Evolutionary conservation across 805 yeast species (phyloP), one percentile per base, ranked within the genome.

Genomic region (Schwanniomyces yamadae): DNA sequence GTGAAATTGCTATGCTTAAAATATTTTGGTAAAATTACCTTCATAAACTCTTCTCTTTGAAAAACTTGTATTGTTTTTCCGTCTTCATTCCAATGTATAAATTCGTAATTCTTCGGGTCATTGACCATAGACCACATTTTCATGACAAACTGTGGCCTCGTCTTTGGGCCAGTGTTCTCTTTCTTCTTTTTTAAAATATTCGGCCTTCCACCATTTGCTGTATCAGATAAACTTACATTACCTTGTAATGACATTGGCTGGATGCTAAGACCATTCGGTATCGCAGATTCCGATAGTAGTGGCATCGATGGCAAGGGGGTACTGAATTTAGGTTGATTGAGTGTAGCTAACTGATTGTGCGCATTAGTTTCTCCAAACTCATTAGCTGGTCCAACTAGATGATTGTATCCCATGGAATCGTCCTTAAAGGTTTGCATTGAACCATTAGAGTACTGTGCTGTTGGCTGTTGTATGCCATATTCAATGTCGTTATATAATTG

Each of bases 51-150:
- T 48, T 91, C 98, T 34, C 95, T 73, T 49, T 89, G 86, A 28
- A 75, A 74, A 6, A 93, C 96, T 48, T 84, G 82, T 56, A 93
- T 89, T 4, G 93, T 77, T 45, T 78, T 72, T 2, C 99, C 99
- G 58, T 86, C 90, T 1, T 78, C 75, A 50, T 79, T 69, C 99
- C 99, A 93, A 24, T 80, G 69, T 31, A 93, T 91, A 49, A 78
- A 79, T 29, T 82, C 74, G 12, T 72, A 57, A 58, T 90, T 91
- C 0, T 61, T 51, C 1, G 78, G 68, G 55, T 91, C 96, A 56
- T 90, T 90, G 6, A 93, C 89, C 96, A 93, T 93, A 23, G 82
- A 75, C 99, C 99, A 91, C 13, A 93, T 66, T 59, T 93, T 93
- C 70, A 82, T 78, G 7, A 93, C 96, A 64, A 93, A 93, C 0